Evolutionary conservation across 139 green algal genomes (phyloP), one percentile per base, ranked within the genome.

Genomic region (Chlamydomonas incerta): DNA sequence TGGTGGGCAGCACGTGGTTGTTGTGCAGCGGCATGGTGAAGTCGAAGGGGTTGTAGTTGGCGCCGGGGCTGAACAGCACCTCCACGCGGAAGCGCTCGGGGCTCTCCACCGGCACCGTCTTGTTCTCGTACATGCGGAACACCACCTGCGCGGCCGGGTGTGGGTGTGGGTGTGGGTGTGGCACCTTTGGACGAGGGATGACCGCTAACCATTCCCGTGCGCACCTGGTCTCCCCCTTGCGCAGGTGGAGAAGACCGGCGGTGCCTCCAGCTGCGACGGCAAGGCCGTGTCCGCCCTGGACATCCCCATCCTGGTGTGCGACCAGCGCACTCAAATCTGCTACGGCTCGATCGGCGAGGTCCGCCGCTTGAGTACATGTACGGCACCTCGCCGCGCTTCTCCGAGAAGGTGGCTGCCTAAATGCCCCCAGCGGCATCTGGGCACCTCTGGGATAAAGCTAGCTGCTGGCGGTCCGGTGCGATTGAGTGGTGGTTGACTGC

Each of bases 91-190:
- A 99, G 47, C 97, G 93, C 66, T 87, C 68, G 52, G 85, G 80
- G 34, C 60, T 62, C 18, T 82, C 58, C n/a, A 92, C 80, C 17
- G 85, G 81, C 82, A 98, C 94, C 62, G 93, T 80, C 80, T 95
- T 97, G 88, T 97, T 97, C 84, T 99, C 97, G 88, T 97, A 99
- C 95, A 99, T 98, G 67, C 96, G 91, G 76, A 99, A 94, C 57
- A 99, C 97, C 66, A 99, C 94, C 76, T 83, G 37, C 28, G 21
- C 9, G 67, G 33, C n/a, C n/a, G n/a, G n/a, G n/a, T n/a, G n/a
- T n/a, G n/a, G n/a, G n/a, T n/a, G n/a, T n/a, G n/a, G n/a, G n/a
- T n/a, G n/a, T n/a, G n/a, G n/a, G n/a, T n/a, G n/a, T n/a, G n/a
- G n/a, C n/a, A n/a, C n/a, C n/a, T n/a, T n/a, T n/a, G n/a, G n/a